Evolutionary conservation across 164 flowering plant species (phyloP), one percentile per base, ranked within the genome.

Genomic region (Euptelea pleiosperma): DNA sequence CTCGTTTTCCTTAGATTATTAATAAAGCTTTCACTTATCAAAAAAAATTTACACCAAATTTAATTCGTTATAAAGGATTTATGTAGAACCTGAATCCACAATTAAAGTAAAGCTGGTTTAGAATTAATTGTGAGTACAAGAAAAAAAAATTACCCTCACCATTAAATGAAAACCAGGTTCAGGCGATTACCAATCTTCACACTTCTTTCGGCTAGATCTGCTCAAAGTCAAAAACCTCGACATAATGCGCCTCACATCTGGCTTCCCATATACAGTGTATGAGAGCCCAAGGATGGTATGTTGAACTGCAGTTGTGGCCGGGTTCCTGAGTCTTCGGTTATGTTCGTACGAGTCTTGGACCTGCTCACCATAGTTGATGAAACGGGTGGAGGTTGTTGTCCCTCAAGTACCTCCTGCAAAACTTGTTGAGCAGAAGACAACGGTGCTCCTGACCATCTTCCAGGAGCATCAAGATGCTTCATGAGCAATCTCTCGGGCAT

Each of bases 401-500:
- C 63, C 99, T 76, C 67, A 94, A 65, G 61, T 88, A 94, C 69
- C 74, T 81, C 30, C 99, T 97, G 49, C 99, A 94, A 64, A 81
- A 90, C 69, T 94, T 94, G 83, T 94, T 94, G 79, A 94, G 75
- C 1, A 94, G 82, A 55, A 80, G 33, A 3, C 96, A 89, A 0
- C 95, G 82, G 54, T 94, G 99, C 70, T 90, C 99, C 46, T 81
- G 81, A 52, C 95, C 95, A 94, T 60, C 59, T 74, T 48, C 99
- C 99, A 7, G 99, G 99, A 11, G 97, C 99, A 70, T 94, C 99
- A 9, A 94, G 67, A 73, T 94, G 99, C 81, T 94, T 94, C 96
- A 90, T 90, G 33, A 94, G 79, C 73, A 93, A 63, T 65, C 84
- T 82, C 73, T 93, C 99, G 4, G 96, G 97, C 96, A 90, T 77